phyloP scores from a whole-genome alignment of 306 rosid species.

The Rosa persica region DNA sequence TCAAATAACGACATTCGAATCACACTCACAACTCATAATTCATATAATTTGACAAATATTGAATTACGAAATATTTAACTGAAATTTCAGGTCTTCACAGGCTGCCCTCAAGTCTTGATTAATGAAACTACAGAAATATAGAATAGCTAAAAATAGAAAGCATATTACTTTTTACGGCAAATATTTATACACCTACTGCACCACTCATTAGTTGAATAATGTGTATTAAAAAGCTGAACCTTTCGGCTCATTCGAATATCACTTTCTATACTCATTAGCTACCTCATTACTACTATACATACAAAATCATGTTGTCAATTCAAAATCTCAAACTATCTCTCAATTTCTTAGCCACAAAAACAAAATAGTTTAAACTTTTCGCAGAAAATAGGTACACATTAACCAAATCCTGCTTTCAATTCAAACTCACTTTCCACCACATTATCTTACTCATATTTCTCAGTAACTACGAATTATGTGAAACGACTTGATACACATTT shows the following conservation, averaged over 20 bases:
- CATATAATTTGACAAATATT: too few species aligned
- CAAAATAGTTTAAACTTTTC: neutral
- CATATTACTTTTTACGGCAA: neutral
- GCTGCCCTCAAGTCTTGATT: too few species aligned
- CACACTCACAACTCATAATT: too few species aligned
- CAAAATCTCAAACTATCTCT: too few species aligned
- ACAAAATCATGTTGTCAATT: too few species aligned
- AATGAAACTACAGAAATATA: too few species aligned
- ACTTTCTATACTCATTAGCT: neutral
- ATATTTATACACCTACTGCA: neutral
- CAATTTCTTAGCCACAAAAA: neutral
- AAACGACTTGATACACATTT: too few species aligned
- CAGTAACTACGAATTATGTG: constrained; percentile 39
- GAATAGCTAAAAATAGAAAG: neutral
- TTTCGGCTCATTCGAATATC: neutral
- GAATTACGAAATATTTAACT: too few species aligned
- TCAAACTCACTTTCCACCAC: neutral
- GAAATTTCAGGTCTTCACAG: too few species aligned
- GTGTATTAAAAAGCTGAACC: neutral
- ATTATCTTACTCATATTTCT: neutral
- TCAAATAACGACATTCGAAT: too few species aligned
- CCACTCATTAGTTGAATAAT: neutral
- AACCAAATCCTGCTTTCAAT: neutral
- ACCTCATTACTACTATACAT: neutral
- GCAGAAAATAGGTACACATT: neutral